Percentiles rank a stretch among this genome's conserved stretches.
Evolutionary conservation across 208 protist genomes (phyloP).

Genomic region (Wallacemonas sp.): DNA sequence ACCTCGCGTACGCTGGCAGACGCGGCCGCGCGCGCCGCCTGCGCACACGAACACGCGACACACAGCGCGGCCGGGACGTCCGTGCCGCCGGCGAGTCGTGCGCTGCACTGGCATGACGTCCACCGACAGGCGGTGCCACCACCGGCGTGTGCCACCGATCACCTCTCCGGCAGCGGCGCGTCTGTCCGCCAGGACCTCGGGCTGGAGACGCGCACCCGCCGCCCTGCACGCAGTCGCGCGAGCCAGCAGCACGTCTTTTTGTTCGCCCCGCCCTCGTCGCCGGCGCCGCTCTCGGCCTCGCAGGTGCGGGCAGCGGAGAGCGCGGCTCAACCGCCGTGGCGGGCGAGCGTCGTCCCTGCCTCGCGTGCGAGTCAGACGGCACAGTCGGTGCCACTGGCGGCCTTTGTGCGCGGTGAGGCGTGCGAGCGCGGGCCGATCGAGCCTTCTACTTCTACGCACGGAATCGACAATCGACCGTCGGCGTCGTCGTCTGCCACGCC

Average conservation of each 20-base stretch:
- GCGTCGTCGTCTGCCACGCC: no score
- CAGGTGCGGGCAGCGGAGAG: not conserved
- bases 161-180: slow-evolving; percentile 32
- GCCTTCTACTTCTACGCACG: no score
- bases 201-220: slow-evolving; percentile 20
- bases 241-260: slow-evolving; percentile 32
- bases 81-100: no score
- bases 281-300: not conserved
- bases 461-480: no score
- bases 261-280: slow-evolving; percentile 6
- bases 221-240: slow-evolving; percentile 19
- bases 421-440: not conserved
- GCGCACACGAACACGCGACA: slow-evolving; percentile 18
- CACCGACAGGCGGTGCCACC: not conserved
- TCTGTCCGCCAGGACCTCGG: slow-evolving; percentile 19
- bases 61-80: no score
- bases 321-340: slow-evolving; percentile 9
- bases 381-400: not conserved
- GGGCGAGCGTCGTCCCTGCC: not conserved
- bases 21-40: slow-evolving; percentile 21
- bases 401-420: slow-evolving; percentile 5
- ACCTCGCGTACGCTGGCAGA: no score
- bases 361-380: no score
- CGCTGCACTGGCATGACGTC: no score
- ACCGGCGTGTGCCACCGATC: slow-evolving; percentile 18